Evolutionary conservation across 441 rosid genomes (phyloP).

Genomic region (Gossypium schwendimanii): DNA sequence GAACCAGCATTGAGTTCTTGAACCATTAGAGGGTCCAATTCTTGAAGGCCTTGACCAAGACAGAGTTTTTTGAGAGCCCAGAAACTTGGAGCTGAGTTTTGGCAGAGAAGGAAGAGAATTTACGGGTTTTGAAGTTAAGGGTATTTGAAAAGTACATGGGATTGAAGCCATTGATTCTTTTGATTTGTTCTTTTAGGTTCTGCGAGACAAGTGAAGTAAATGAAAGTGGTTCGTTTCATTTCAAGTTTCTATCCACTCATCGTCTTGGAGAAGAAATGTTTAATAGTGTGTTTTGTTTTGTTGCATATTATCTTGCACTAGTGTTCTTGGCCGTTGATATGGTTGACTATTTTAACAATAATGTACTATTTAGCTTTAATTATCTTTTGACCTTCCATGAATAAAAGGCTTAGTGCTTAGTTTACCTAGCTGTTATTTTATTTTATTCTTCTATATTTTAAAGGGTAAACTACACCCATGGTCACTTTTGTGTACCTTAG

Average conservation of each 20-base stretch:
- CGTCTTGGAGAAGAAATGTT: neutral
- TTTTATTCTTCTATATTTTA: too few relatives aligned
- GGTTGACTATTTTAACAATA: neutral
- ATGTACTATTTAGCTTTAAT: too few relatives aligned
- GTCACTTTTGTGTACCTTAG: too few relatives aligned
- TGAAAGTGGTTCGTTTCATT: conserved; percentile 13
- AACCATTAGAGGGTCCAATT: conserved; percentile 66
- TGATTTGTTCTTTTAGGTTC: neutral
- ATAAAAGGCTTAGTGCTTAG: too few relatives aligned
- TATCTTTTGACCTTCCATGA: too few relatives aligned
- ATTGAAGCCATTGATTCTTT: conserved; percentile 46
- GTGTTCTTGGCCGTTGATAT: neutral
- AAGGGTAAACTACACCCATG: too few relatives aligned
- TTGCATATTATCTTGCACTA: neutral
- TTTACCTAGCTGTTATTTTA: too few relatives aligned
- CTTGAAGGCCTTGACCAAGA: conserved; percentile 28
- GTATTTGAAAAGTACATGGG: conserved; percentile 30
- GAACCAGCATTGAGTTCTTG: conserved; percentile 70
- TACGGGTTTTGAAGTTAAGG: conserved; percentile 24
- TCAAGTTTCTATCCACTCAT: conserved; percentile 22
- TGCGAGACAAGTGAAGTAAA: neutral
- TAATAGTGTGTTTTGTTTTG: too few relatives aligned
- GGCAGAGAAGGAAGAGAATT: conserved; percentile 25
- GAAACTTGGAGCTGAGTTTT: conserved; percentile 38
- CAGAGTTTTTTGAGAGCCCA: conserved; percentile 33